Conservation (phyloP, 2,329 filamentous ascomycete species). For the Hypoxylon sp. region DNA sequence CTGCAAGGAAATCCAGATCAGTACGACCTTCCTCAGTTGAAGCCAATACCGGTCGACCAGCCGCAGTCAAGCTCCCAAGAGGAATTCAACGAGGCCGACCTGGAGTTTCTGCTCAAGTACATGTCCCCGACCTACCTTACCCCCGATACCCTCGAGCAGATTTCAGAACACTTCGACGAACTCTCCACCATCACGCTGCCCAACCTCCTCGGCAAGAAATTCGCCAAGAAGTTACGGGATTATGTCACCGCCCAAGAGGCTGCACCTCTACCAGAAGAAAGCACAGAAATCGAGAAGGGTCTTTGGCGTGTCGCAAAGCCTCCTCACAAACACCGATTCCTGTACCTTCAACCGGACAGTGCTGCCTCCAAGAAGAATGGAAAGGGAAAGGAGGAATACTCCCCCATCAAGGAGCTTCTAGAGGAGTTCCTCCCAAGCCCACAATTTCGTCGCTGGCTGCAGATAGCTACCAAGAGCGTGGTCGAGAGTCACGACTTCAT, state of each 20-base stretch:
- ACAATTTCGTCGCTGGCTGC: constrained; percentile 91
- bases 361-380: constrained; percentile 30
- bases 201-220: constrained; percentile 83
- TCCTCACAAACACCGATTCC: constrained; percentile 94
- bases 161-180: constrained; percentile 84
- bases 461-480: constrained; percentile 81
- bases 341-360: constrained; percentile 78
- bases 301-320: constrained; percentile 85
- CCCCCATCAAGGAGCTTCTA: constrained; percentile 81
- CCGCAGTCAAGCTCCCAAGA: constrained; percentile 63
- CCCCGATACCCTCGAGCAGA: constrained; percentile 88
- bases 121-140: constrained; percentile 92
- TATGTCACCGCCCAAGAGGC: constrained; percentile 79
- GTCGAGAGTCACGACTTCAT: constrained; percentile 82
- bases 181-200: constrained; percentile 87
- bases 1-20: constrained; percentile 91
- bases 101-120: constrained; percentile 92
- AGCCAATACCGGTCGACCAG: constrained; percentile 65
- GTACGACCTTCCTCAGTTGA: constrained; percentile 83
- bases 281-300: constrained; percentile 69
- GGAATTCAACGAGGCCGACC: constrained; percentile 80
- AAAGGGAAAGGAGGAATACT: constrained; percentile 57
- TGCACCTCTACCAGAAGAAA: constrained; percentile 61
- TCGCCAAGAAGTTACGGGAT: constrained; percentile 77
- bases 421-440: constrained; percentile 86